These are phyloP conservation scores for Ceratocystiopsis minuta DNA, from an alignment of 2,329 filamentous ascomycete species.

Conservation along the genomic window DNA sequence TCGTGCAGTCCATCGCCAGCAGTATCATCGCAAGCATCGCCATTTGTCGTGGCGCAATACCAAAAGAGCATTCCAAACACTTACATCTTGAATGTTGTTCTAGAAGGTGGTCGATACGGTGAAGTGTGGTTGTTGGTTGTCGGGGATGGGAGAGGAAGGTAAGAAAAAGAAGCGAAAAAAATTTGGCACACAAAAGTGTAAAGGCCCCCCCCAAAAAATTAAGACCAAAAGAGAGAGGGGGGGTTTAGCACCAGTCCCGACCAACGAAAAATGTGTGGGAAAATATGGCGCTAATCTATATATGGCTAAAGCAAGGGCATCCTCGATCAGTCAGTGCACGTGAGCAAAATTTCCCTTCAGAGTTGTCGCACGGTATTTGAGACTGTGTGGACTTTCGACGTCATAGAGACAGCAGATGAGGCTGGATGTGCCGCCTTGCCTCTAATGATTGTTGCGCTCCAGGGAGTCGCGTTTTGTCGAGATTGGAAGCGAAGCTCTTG, in stretches of 20 bases:
- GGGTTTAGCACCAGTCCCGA: conserved; percentile 5
- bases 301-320: conserved; percentile 9
- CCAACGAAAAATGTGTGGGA: conserved; percentile 8
- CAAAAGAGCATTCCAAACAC: background rate
- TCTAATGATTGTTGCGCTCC: no score
- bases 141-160: conserved; percentile 1
- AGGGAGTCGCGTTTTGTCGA: no score
- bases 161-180: conserved; percentile 2
- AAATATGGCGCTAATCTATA: conserved; percentile 1
- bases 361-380: no score
- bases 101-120: background rate
- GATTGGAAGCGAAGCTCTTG: no score
- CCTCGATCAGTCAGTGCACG: conserved; percentile 1
- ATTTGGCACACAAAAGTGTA: conserved; percentile 1
- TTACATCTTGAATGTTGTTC: conserved; percentile 8
- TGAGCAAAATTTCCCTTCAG: no score
- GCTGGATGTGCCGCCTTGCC: no score
- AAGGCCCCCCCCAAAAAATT: background rate
- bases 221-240: conserved; percentile 1
- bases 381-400: no score
- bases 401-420: no score
- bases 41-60: background rate
- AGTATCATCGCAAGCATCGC: conserved; percentile 4
- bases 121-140: conserved; percentile 2
- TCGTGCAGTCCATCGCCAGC: background rate